Conservation (phyloP, 805 yeast species). For the Sugiyamaella marilandica region DNA sequence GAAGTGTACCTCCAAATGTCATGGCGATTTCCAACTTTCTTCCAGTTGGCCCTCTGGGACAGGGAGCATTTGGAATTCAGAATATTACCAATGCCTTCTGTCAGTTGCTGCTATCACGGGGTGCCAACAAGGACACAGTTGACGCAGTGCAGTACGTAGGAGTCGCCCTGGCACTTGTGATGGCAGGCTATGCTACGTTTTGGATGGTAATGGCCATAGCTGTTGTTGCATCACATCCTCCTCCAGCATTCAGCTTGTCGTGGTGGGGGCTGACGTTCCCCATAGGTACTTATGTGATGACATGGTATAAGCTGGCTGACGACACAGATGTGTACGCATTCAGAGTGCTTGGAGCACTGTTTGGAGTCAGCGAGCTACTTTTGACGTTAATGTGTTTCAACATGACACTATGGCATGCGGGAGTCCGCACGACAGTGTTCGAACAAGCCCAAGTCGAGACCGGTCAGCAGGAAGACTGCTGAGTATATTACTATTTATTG, state of each 20-base stretch:
- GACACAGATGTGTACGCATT: constrained; percentile 50
- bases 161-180: constrained; percentile 40
- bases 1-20: constrained; percentile 50
- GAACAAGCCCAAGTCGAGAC: constrained; percentile 17
- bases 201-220: constrained; percentile 44
- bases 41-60: constrained; percentile 83
- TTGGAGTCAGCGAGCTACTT: constrained; percentile 48
- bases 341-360: constrained; percentile 57
- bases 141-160: constrained; percentile 35
- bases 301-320: constrained; percentile 48
- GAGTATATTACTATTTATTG: not conserved
- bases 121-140: constrained; percentile 22
- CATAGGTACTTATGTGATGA: constrained; percentile 71
- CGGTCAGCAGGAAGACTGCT: not conserved
- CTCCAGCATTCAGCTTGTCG: constrained; percentile 42
- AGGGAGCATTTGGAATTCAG: constrained; percentile 68
- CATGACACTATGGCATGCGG: constrained; percentile 21
- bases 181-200: constrained; percentile 55
- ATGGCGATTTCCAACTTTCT: constrained; percentile 62
- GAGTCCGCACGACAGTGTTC: constrained; percentile 5
- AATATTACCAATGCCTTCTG: constrained; percentile 45
- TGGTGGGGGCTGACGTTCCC: constrained; percentile 93
- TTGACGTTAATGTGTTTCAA: constrained; percentile 34
- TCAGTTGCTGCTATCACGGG: constrained; percentile 20
- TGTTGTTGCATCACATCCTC: constrained; percentile 34